Base-by-base conservation (phyloP, 805 yeast species). In the Metschnikowia anglica region DNA sequence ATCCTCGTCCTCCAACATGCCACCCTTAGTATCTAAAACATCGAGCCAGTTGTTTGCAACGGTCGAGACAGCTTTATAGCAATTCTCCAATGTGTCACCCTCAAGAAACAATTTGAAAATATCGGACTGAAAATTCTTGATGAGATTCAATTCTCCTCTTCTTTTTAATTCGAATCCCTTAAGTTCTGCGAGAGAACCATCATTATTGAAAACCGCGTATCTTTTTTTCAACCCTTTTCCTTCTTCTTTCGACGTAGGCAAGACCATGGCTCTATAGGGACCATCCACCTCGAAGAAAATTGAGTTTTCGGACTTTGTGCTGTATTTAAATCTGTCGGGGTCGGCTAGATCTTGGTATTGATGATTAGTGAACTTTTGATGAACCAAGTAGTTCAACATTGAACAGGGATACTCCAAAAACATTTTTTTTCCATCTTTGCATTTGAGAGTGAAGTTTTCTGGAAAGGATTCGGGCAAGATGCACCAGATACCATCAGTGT, bases 401-500 rank as follows among this genome's bases (percentile, higher is more conserved):
- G 95, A 87, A 60, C 99, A 90, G 0, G 98, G 97, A 59, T 93
- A 93, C 9, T 96, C 91, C 42, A 90, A 70, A 32, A 77, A 75
- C 11, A 88, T 64, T 37, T 77, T 80, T 60, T 87, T 87, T 3
- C 98, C 98, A 55, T 83, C 81, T 51, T 82, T 79, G 56, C 86
- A 61, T 45, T 77, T 74, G 58, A 93, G 80, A 16, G 72, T 72
- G 62, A 74, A 88, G 53, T 89, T 85, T 56, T 93, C 99, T 0
- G 99, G 99, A 61, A 93, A 93, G 1, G 96, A 79, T 39, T 80
- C 75, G 2, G 99, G 99, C 33, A 93, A 70, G 50, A 90, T 93
- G 77, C 99, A 93, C 99, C 99, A 93, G 58, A 93, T 93, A 72
- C 99, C 99, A 74, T 93, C 99, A 0, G 99, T 93, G 65, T 93